phyloP scores from a whole-genome alignment of 495 filamentous ascomycete genomes.

The Aspergillus egyptiacus region DNA sequence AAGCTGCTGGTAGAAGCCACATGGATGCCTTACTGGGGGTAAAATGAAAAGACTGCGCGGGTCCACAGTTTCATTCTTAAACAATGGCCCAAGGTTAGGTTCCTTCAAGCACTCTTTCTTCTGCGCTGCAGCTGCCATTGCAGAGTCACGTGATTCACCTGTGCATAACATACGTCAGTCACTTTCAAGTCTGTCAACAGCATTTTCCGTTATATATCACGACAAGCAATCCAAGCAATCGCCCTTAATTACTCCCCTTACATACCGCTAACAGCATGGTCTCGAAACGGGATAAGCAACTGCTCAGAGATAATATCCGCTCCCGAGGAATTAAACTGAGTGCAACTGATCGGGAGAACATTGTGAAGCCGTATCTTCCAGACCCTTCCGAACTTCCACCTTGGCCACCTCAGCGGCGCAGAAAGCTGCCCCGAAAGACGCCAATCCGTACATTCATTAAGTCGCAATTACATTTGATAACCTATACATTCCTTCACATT shows the following conservation, averaged over 20 bases:
- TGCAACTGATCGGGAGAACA: constrained; percentile 59
- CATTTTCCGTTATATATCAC: neutral
- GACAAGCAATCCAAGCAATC: neutral
- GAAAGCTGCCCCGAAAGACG: constrained; percentile 29
- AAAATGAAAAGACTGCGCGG: too few species aligned
- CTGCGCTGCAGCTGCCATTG: too few species aligned
- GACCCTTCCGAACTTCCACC: constrained; percentile 39
- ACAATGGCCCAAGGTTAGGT: too few species aligned
- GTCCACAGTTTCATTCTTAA: too few species aligned
- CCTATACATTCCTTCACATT: constrained; percentile 68
- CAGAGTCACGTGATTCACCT: too few species aligned
- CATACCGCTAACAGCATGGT: constrained; percentile 41
- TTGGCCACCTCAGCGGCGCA: constrained; percentile 24
- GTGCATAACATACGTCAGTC: neutral
- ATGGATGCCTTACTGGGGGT: too few species aligned
- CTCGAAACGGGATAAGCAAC: constrained; percentile 45
- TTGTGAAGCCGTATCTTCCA: constrained; percentile 75
- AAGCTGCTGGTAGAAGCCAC: too few species aligned
- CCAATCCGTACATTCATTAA: constrained; percentile 64
- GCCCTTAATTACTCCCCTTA: neutral
- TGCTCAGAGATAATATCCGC: constrained; percentile 60
- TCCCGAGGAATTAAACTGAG: constrained; percentile 53
- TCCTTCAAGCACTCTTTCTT: too few species aligned
- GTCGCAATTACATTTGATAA: constrained; percentile 57
- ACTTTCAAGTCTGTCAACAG: neutral